phyloP scores from a whole-genome alignment of 2,329 filamentous ascomycete genomes.

The Colletotrichum sidae region DNA sequence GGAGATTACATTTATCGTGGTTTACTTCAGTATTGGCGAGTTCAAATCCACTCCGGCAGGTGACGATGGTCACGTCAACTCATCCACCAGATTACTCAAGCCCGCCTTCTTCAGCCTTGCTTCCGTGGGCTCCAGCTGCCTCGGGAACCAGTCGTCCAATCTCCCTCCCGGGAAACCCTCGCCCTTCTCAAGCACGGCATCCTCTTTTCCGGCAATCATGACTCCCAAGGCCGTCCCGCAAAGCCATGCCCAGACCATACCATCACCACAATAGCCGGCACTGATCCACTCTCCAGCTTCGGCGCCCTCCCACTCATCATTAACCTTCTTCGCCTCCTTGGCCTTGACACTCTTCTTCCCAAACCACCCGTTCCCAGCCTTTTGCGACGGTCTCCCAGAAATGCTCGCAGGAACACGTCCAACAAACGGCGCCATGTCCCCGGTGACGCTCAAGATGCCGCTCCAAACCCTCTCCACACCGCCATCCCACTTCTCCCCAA shows the following conservation, averaged over 20 bases:
- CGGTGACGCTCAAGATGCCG: conserved; percentile 60
- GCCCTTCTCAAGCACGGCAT: conserved; percentile 42
- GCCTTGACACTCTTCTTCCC: conserved; percentile 30
- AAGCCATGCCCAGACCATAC: conserved; percentile 66
- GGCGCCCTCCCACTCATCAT: conserved; percentile 19
- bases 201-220: conserved; percentile 56
- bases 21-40: too few relatives aligned
- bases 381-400: conserved; percentile 3
- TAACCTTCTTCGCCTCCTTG: conserved; percentile 1
- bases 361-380: too few relatives aligned
- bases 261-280: conserved; percentile 63
- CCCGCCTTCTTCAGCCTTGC: conserved; percentile 50
- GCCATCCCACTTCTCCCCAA: conserved; percentile 52
- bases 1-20: too few relatives aligned
- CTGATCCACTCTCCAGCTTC: conserved; percentile 61
- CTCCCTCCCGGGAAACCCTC: conserved; percentile 51
- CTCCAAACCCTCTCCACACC: conserved; percentile 59
- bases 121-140: conserved; percentile 48
- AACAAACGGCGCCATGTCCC: conserved; percentile 62
- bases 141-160: conserved; percentile 55
- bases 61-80: conserved; percentile 8
- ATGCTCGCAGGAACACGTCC: conserved; percentile 51
- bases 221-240: conserved; percentile 59
- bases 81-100: conserved; percentile 48
- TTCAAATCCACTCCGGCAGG: too few relatives aligned